phyloP scores from a whole-genome alignment of 2,329 filamentous ascomycete species.

The Colletotrichum zoysiae region DNA sequence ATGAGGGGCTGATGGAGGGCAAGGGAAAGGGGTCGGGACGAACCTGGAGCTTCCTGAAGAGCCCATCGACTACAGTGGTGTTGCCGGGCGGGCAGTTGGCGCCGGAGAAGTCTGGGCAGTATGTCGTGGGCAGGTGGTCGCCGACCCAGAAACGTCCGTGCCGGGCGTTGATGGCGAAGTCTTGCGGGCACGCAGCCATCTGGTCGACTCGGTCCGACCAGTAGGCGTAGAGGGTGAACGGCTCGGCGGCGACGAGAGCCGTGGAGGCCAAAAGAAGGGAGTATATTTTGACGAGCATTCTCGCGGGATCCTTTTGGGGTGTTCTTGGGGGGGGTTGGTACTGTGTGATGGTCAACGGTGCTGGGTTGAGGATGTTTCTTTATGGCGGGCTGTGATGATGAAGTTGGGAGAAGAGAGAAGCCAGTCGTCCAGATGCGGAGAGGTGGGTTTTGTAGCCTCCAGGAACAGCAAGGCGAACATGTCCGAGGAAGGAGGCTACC shows the following conservation, averaged over 20 bases:
- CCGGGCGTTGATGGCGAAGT: conserved; percentile 45
- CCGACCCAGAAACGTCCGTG: conserved; percentile 48
- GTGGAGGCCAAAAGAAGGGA: not conserved
- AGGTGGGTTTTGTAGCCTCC: not conserved
- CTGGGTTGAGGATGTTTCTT: not conserved
- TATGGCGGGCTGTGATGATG: not conserved
- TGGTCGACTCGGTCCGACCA: conserved; percentile 41
- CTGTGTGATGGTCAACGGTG: not conserved
- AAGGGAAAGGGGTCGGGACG: not conserved
- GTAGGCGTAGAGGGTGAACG: conserved; percentile 18
- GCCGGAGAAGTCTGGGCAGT: conserved; percentile 8
- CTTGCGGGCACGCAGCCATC: conserved; percentile 43
- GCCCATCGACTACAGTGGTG: conserved; percentile 46
- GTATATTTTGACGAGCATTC: not conserved
- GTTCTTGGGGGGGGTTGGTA: not conserved
- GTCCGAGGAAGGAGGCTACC: not conserved
- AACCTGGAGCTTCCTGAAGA: conserved; percentile 49
- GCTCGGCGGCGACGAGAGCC: not conserved
- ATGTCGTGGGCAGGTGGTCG: conserved; percentile 26
- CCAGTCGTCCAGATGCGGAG: not conserved
- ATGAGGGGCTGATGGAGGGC: too few species aligned
- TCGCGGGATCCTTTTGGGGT: not conserved
- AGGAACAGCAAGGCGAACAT: not conserved
- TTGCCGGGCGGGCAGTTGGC: conserved; percentile 47
- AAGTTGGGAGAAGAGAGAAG: not conserved